Conservation (phyloP, 202 grass and related monocot genomes). For the Panicum virgatum region DNA sequence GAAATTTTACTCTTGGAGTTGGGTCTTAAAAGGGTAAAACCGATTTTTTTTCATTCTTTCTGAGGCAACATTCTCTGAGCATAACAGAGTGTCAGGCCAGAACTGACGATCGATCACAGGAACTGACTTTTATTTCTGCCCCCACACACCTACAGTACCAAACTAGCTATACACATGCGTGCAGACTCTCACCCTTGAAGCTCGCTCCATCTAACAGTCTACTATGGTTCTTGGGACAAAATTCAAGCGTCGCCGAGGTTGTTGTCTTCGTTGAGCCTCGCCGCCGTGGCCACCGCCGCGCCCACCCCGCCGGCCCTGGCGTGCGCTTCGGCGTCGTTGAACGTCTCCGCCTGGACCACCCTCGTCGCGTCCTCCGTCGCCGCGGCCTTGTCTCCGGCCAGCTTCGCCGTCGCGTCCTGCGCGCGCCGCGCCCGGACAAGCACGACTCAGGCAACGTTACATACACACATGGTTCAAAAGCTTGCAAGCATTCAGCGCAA, state of each 20-base stretch:
- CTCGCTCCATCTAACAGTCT: not conserved
- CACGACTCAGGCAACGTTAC: not conserved
- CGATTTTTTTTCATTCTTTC: too few species aligned
- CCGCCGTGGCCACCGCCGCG: constrained; percentile 53
- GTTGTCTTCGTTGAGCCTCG: constrained; percentile 58
- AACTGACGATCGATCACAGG: too few species aligned
- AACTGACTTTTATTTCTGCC: too few species aligned
- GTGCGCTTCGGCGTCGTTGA: constrained; percentile 38
- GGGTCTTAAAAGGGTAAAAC: too few species aligned
- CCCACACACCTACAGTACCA: too few species aligned
- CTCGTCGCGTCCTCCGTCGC: constrained; percentile 47
- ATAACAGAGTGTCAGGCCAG: too few species aligned
- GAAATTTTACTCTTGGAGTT: too few species aligned
- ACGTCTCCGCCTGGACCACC: constrained; percentile 52
- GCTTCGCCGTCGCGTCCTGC: constrained; percentile 57
- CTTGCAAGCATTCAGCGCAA: not conserved
- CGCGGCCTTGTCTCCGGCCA: constrained; percentile 50
- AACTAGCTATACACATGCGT: not conserved
- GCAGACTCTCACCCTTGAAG: not conserved
- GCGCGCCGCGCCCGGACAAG: not conserved
- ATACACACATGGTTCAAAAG: not conserved
- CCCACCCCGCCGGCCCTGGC: constrained; percentile 54
- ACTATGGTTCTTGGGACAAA: too few species aligned
- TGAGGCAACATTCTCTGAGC: too few species aligned
- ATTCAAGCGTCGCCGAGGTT: not conserved